phyloP scores from a whole-genome alignment of 805 yeast genomes.

The Ogataea trehaloabstinens region DNA sequence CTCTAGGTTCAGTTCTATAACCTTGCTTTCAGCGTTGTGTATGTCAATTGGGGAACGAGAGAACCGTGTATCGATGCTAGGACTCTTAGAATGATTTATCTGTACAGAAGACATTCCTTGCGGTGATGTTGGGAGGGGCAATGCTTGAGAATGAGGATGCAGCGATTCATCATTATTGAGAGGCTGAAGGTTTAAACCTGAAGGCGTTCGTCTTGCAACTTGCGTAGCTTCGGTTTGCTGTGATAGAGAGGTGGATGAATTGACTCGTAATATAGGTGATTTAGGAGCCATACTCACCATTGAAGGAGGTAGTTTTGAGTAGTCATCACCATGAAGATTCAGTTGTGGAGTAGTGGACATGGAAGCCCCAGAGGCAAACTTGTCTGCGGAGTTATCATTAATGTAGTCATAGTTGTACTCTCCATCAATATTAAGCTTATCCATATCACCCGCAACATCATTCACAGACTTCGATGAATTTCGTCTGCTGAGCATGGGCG shows the following conservation, averaged over 20 bases:
- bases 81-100: not conserved
- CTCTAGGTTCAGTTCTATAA: conserved; percentile 48
- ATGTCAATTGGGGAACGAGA: conserved; percentile 21
- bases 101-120: not conserved
- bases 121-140: not conserved
- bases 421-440: conserved; percentile 17
- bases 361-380: conserved; percentile 2
- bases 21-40: conserved; percentile 7
- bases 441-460: conserved; percentile 18
- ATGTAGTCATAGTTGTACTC: conserved; percentile 22
- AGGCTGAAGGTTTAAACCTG: conserved; percentile 14
- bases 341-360: conserved; percentile 12
- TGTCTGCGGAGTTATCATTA: conserved; percentile 13
- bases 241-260: conserved; percentile 29
- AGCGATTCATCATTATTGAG: not conserved
- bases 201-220: conserved; percentile 1
- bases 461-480: conserved; percentile 23
- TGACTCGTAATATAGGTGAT: conserved; percentile 32
- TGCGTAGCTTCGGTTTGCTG: conserved; percentile 8
- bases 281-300: conserved; percentile 33
- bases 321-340: conserved; percentile 11
- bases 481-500: conserved; percentile 26
- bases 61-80: conserved; percentile 4
- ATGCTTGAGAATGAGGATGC: not conserved
- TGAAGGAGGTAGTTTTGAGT: conserved; percentile 30